Evolutionary conservation across 176 grass and related monocot species (phyloP).

Genomic region (barley (Hordeum vulgare)): MorexV3_pseudomolecules_assembly NC_058523.1:192257839-192258338

Average conservation of each 20-base stretch:
- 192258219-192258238: background rate
- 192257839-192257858: conserved; percentile 50
- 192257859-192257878: conserved; percentile 46
- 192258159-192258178: background rate
- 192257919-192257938: background rate
- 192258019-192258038: background rate
- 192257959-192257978: background rate
- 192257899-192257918: conserved; percentile 29
- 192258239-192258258: background rate
- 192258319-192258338: background rate
- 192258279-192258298: background rate
- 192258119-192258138: background rate
- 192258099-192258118: background rate
- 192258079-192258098: background rate
- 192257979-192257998: background rate
- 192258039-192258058: background rate
- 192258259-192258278: background rate
- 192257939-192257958: background rate
- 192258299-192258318: background rate
- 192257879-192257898: conserved; percentile 63
- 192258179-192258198: background rate
- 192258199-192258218: background rate
- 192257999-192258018: background rate
- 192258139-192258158: too few relatives aligned
- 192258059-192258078: background rate